phyloP scores from a whole-genome alignment of 805 yeast species.

The Nakazawaea holstii region DNA sequence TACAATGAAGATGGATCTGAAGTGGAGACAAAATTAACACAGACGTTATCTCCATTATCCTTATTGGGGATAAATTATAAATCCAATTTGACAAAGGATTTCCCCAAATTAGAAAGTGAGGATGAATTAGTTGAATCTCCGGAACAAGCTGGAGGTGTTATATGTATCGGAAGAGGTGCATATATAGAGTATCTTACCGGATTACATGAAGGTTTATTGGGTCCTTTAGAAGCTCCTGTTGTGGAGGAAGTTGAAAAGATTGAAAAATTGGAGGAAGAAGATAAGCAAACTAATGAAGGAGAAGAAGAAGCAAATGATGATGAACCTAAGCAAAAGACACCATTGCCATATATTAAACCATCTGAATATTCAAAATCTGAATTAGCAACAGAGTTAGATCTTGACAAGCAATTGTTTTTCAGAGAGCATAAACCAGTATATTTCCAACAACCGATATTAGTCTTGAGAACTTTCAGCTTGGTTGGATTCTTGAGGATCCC shows the following conservation, averaged over 20 bases:
- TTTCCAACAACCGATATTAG: constrained; percentile 74
- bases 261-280: constrained; percentile 1
- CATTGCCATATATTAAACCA: constrained; percentile 59
- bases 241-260: constrained; percentile 5
- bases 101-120: constrained; percentile 28
- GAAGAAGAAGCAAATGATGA: constrained; percentile 20
- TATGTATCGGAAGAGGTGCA: constrained; percentile 94
- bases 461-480: constrained; percentile 69
- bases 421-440: constrained; percentile 44
- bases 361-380: constrained; percentile 47
- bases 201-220: constrained; percentile 89
- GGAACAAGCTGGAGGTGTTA: constrained; percentile 69
- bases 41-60: constrained; percentile 25
- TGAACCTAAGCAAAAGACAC: constrained; percentile 28
- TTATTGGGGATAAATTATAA: constrained; percentile 54
- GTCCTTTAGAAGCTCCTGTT: constrained; percentile 60
- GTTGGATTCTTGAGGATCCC: constrained; percentile 79
- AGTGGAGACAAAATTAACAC: background rate
- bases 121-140: constrained; percentile 43
- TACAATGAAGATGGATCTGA: constrained; percentile 6
- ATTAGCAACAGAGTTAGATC: constrained; percentile 58
- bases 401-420: constrained; percentile 18
- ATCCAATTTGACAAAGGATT: constrained; percentile 18
- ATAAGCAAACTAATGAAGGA: constrained; percentile 32
- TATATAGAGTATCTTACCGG: constrained; percentile 90